Evolutionary conservation across 2,329 filamentous ascomycete species (phyloP), one percentile per base, ranked within the genome.

Genomic region (Trichoderma aggressivum): DNA sequence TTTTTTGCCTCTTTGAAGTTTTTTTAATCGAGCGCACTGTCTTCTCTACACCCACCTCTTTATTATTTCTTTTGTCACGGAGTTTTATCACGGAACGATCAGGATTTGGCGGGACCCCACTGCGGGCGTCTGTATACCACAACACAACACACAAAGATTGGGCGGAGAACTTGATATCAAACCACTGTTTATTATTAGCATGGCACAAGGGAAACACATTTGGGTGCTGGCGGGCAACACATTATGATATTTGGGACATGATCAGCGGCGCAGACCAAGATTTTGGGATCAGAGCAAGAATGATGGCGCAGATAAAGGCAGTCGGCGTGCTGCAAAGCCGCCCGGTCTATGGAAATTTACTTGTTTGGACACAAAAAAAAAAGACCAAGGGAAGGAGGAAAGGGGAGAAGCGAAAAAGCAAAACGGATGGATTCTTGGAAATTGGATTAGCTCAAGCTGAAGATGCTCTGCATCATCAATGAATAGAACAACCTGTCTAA

Each of bases 201-300:
- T 79, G 79, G 78, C 77, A 79, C 65, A 60, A 74, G 71, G 77
- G 78, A 78, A 78, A 75, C 77, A 77, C 21, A 75, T 70, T 67
- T 72, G 73, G 75, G 74, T 63, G 73, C 72, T 67, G 75, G 73
- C 71, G 74, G 75, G 76, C 72, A 74, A 75, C 74, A 75, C 30
- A 64, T 77, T 63, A 79, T 76, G 78, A 79, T 75, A 76, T 72
- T 75, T 75, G 77, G 78, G 77, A 79, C 58, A 79, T 74, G 76
- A 77, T 72, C 75, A 72, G 62, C 60, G 73, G 71, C 73, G 70
- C 63, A 71, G 71, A 70, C 58, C 64, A 69, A 70, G 70, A 70
- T 39, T 62, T 69, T 26, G 66, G 70, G 34, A 68, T 74, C 70
- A 73, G 50, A 66, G 21, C 60, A 64, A 70, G 65, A 74, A 70